phyloP scores from a whole-genome alignment of 441 rosid species.

The Croton laevigatus region DNA sequence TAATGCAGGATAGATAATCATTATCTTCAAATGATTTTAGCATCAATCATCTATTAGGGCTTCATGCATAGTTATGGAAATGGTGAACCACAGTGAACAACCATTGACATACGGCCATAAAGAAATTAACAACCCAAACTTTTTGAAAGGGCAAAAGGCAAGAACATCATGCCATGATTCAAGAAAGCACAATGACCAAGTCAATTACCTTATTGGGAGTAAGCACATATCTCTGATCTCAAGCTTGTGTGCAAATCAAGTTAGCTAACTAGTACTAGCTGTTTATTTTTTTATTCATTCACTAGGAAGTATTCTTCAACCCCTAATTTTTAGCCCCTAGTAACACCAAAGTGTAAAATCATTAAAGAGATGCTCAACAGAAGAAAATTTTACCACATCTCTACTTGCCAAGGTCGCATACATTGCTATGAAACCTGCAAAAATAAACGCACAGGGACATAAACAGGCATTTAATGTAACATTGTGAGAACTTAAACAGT shows the following conservation, averaged over 20 bases:
- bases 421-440: conserved; percentile 82
- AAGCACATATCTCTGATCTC: background rate
- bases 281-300: background rate
- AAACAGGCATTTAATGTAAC: background rate
- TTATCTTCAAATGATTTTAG: conserved; percentile 1
- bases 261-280: background rate
- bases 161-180: background rate
- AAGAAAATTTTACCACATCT: conserved; percentile 60
- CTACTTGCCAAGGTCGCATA: conserved; percentile 79
- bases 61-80: background rate
- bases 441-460: conserved; percentile 16
- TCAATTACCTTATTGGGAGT: background rate
- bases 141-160: background rate
- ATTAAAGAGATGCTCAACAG: conserved; percentile 3
- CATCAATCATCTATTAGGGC: background rate
- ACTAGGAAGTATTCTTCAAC: background rate
- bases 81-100: background rate
- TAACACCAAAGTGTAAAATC: conserved; percentile 12
- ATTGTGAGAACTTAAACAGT: background rate
- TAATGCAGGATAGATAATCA: background rate
- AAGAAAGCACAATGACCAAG: background rate
- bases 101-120: background rate
- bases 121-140: background rate
- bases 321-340: conserved; percentile 1
- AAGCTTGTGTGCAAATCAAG: background rate